Evolutionary conservation across 345 rosid species (phyloP), one percentile per base, ranked within the genome.

Genomic region (Excoecaria cochinchinensis): DNA sequence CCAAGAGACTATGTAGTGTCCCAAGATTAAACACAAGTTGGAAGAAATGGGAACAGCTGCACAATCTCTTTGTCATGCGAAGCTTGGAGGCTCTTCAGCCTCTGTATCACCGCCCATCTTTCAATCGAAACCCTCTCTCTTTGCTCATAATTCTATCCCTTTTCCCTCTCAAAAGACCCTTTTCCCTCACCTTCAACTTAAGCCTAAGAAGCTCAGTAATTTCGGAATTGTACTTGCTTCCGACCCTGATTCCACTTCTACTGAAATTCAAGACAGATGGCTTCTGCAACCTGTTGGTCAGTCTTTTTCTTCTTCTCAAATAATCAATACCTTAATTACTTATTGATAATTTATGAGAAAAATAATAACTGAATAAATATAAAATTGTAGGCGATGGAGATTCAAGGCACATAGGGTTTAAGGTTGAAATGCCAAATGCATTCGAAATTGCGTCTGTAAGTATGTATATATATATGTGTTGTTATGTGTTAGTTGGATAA

Each of bases 251-350:
- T 76, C 62, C 64, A 71, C 83, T 57, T 25, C 86, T 44, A 50
- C 89, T 13, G 61, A 47, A 62, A 82, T 63, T 65, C 72, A 80
- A 51, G 87, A 85, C 47, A 87, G 87, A 75, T 95, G 97, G 97
- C 87, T 95, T 84, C 97, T 90, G 74, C 84, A 86, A 79, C 97
- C 97, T n/a, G 91, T 89, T 70, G 97, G 97, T 90, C 66, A 72
- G 87, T 67, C 38, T 13, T 64, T 57, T 24, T 56, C 48, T 31
- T 6, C 3, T 17, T 65, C 44, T 53, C 10, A 38, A 8, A 53
- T 52, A 22, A 38, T 19, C 12, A 14, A 31, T 31, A 31, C 31
- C 31, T 31, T 31, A 31, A 16, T 62, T 16, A 16, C 31, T 19
- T 17, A 9, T 38, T 44, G 0, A 22, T 36, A 25, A 2, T 62